These are phyloP conservation scores for Emmonsiellopsis sp. DNA, from an alignment of 2,329 filamentous ascomycete species.

Conservation along the genomic window DNA sequence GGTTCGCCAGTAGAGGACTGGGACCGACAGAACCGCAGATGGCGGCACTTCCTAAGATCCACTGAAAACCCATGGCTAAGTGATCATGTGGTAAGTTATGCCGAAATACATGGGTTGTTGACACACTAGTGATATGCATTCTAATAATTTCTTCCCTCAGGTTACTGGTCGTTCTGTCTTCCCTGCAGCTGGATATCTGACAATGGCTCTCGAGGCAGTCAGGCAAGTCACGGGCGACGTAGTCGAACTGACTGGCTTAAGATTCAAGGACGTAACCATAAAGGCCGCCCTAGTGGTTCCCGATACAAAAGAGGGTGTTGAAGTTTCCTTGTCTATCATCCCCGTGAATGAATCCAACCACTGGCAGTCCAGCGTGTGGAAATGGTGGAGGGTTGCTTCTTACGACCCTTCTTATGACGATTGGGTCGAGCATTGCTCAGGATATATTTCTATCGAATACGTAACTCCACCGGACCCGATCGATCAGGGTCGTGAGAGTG, in stretches of 20 bases:
- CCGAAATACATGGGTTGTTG: neutral
- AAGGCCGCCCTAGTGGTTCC: slow-evolving; percentile 22
- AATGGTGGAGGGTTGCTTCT: slow-evolving; percentile 23
- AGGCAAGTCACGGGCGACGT: slow-evolving; percentile 14
- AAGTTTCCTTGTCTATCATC: slow-evolving; percentile 20
- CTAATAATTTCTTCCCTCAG: neutral
- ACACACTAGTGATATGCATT: neutral
- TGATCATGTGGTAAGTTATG: slow-evolving; percentile 17
- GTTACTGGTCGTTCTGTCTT: slow-evolving; percentile 13
- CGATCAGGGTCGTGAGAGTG: slow-evolving; percentile 16
- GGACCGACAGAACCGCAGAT: slow-evolving; percentile 18
- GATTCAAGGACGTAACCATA: slow-evolving; percentile 15
- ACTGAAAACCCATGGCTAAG: slow-evolving; percentile 24
- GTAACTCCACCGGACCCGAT: slow-evolving; percentile 9
- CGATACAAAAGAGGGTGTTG: slow-evolving; percentile 23
- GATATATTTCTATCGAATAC: slow-evolving; percentile 20
- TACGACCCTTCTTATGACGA: slow-evolving; percentile 20
- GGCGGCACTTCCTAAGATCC: slow-evolving; percentile 22
- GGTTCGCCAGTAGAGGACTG: slow-evolving; percentile 22
- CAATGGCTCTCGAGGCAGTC: slow-evolving; percentile 23
- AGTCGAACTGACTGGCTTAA: slow-evolving; percentile 2
- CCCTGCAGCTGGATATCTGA: slow-evolving; percentile 21
- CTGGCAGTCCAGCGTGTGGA: slow-evolving; percentile 16
- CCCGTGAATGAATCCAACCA: slow-evolving; percentile 16
- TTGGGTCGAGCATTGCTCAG: slow-evolving; percentile 29